A percentile compares a stretch with the other conserved stretches of the same genome.
These are phyloP conservation scores for Aspergillus sp. DNA, from an alignment of 2,329 filamentous ascomycete species.

Conservation along the genomic window DNA sequence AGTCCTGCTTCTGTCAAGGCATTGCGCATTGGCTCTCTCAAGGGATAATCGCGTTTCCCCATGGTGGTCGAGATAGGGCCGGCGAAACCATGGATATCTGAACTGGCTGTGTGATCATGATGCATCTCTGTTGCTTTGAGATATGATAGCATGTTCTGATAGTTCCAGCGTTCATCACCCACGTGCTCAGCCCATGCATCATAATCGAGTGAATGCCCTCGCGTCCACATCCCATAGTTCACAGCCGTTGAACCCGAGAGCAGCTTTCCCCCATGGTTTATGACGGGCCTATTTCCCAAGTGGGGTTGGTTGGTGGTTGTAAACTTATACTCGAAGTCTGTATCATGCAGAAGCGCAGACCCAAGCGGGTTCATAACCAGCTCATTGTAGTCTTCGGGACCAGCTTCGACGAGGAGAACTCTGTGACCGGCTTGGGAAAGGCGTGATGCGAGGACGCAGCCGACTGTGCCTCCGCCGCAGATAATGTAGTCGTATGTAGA, in stretches of 20 bases:
- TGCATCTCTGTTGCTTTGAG: conserved; percentile 37
- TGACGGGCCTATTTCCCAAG: conserved; percentile 17
- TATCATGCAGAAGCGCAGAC: conserved; percentile 16
- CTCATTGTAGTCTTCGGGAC: conserved; percentile 14
- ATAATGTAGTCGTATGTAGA: conserved; percentile 16
- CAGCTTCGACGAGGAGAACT: conserved; percentile 30
- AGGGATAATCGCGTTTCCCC: conserved; percentile 30
- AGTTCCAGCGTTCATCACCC: conserved; percentile 43
- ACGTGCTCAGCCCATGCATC: conserved; percentile 42
- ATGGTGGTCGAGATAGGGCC: conserved; percentile 25
- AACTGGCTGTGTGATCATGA: conserved; percentile 15
- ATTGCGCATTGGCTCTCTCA: conserved; percentile 29
- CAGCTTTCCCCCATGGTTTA: conserved; percentile 31
- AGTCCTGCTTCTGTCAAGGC: conserved; percentile 37
- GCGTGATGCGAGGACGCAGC: conserved; percentile 24
- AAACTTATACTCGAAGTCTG: conserved; percentile 28
- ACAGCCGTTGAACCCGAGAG: conserved; percentile 39
- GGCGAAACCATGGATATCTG: conserved; percentile 19
- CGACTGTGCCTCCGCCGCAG: conserved; percentile 24
- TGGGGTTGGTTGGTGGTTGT: conserved; percentile 25
- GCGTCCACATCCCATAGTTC: conserved; percentile 41
- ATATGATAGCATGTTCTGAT: conserved; percentile 44
- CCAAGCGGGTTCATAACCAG: conserved; percentile 5
- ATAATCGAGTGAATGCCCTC: conserved; percentile 42
- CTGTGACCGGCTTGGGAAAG: conserved; percentile 15